These are phyloP conservation scores for Mollisiaceae sp. DNA, from an alignment of 2,329 filamentous ascomycete genomes.

Conservation along the genomic window DNA sequence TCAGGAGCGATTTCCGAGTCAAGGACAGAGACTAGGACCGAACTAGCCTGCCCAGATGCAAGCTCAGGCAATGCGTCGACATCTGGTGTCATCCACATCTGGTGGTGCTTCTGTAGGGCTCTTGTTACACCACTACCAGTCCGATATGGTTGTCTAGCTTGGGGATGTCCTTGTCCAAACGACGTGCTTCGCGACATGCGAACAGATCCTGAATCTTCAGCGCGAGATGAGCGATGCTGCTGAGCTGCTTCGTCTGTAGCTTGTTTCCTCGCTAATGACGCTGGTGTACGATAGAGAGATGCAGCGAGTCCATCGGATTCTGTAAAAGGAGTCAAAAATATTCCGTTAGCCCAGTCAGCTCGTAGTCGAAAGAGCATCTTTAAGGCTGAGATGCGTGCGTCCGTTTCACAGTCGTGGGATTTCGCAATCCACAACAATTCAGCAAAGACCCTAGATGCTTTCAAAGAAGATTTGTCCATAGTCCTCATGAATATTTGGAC, in stretches of 20 bases:
- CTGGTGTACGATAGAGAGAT: constrained; percentile 68
- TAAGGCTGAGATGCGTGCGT: constrained; percentile 75
- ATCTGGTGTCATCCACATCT: constrained; percentile 65
- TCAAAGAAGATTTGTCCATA: constrained; percentile 68
- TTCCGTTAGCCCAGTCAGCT: constrained; percentile 78
- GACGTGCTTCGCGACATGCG: constrained; percentile 43
- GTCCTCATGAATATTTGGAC: constrained; percentile 78
- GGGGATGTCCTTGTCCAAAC: constrained; percentile 36
- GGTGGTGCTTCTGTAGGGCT: constrained; percentile 49
- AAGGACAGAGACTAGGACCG: constrained; percentile 37
- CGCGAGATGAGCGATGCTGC: constrained; percentile 44
- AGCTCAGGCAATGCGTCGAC: constrained; percentile 56
- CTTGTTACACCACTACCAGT: constrained; percentile 36
- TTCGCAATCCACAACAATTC: constrained; percentile 68
- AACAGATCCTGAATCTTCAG: constrained; percentile 43
- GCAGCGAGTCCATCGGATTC: constrained; percentile 77
- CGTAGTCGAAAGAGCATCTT: constrained; percentile 82
- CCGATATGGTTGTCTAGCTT: constrained; percentile 45
- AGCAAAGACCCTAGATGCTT: constrained; percentile 67
- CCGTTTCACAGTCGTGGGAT: constrained; percentile 63
- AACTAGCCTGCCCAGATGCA: constrained; percentile 43
- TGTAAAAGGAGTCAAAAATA: constrained; percentile 72
- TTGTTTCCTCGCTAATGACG: constrained; percentile 52
- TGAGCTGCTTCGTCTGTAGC: constrained; percentile 47
- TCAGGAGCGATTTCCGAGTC: constrained; percentile 16